Conservation (phyloP, 2,329 filamentous ascomycete genomes). For the Xylaria sp. region DNA sequence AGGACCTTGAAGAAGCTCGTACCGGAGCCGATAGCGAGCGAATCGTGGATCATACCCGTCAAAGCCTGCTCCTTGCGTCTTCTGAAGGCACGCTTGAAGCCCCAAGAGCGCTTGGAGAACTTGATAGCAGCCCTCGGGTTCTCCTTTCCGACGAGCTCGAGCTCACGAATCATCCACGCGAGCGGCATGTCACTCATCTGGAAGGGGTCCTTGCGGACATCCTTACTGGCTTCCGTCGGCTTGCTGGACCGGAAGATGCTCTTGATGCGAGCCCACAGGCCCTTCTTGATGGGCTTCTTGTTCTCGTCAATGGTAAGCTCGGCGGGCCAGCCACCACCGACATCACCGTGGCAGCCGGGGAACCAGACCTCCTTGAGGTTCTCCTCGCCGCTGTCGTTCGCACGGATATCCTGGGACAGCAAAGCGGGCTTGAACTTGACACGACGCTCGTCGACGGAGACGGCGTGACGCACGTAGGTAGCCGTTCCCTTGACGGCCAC, state of each 20-base stretch:
- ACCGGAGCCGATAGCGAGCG: constrained; percentile 35
- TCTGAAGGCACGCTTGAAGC: constrained; percentile 33
- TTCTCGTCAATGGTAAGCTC: constrained; percentile 23
- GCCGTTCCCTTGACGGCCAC: constrained; percentile 39
- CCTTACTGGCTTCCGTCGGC: constrained; percentile 29
- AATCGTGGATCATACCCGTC: constrained; percentile 36
- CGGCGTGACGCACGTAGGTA: constrained; percentile 45
- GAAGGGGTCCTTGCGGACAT: constrained; percentile 32
- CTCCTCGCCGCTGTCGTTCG: constrained; percentile 28
- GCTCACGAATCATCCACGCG: constrained; percentile 49
- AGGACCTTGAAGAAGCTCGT: constrained; percentile 37
- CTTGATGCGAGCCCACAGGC: constrained; percentile 34
- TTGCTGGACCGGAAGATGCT: constrained; percentile 35
- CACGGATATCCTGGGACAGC: constrained; percentile 38
- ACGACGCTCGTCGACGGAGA: constrained; percentile 48
- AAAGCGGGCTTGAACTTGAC: constrained; percentile 52
- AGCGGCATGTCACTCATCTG: constrained; percentile 48
- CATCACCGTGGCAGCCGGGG: constrained; percentile 48
- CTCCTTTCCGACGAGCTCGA: constrained; percentile 35
- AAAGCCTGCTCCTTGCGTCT: constrained; percentile 31
- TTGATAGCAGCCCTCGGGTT: constrained; percentile 32
- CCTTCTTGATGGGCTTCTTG: constrained; percentile 22
- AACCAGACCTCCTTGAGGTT: constrained; percentile 52
- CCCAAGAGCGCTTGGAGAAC: constrained; percentile 32
- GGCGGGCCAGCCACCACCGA: constrained; percentile 48